Base-by-base conservation (phyloP, 2,329 filamentous ascomycete species). In the Chaetothyriales sp. region DNA sequence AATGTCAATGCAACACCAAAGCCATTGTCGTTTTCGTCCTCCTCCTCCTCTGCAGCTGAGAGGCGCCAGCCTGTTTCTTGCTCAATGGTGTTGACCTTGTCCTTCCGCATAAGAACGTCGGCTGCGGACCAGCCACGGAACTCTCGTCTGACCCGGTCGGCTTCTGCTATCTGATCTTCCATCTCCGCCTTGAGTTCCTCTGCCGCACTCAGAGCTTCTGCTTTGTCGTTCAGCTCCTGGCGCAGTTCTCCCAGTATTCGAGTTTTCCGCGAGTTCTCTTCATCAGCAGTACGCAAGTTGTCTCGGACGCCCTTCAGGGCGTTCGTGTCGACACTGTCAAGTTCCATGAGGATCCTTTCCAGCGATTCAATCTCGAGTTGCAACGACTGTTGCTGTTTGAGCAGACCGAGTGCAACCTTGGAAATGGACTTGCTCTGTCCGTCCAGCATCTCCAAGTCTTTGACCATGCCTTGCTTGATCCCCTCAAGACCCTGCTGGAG, bases 51-150 rank as follows among this genome's bases (percentile, higher is more conserved):
- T 19, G 67, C 70, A 1, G 67, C 67, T 18, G 66, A 47, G 20
- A 73, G 66, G 13, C 64, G 67, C 71, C 71, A 73, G n/a, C 70
- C 70, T 8, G 69, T 70, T 54, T 67, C 62, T 22, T 60, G 57
- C 58, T 73, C 69, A 37, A 73, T 62, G 2, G 58, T 56, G 46
- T 67, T 62, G 25, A 73, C 70, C 72, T 64, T 75, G 86, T 85
- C 78, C 76, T 89, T 89, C n/a, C 94, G 73, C 43, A 73, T 72
- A 57, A 77, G 77, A 57, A 97, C 86, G 68, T 97, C 92, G 25
- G 77, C 82, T 49, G 83, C 80, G 52, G 83, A 90, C 83, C 89
- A 95, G 43, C 90, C 89, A 50, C 89, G 81, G 65, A 85, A 94
- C 62, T 94, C 86, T 65, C 95, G 89, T 56, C 86, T 80, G 22